A percentile compares a stretch with the other conserved stretches of the same genome.
phyloP scores from a whole-genome alignment of 495 filamentous ascomycete species.

The Elasticomyces elasticus region DNA sequence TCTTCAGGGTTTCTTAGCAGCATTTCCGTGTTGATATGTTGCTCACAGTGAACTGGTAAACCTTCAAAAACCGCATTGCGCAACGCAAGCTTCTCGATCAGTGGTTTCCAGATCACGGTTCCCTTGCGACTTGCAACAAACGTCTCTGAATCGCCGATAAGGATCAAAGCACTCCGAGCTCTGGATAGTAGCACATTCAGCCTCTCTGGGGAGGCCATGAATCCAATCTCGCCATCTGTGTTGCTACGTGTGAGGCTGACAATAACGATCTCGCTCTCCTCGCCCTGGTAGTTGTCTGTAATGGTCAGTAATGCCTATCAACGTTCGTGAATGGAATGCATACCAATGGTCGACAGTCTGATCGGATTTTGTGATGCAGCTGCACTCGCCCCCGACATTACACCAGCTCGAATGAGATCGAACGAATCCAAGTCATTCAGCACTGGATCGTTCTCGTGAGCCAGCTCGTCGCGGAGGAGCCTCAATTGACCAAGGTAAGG shows the following conservation, averaged over 20 bases:
- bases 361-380: conserved; percentile 43
- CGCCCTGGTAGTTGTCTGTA: conserved; percentile 70
- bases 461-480: conserved; percentile 45
- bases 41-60: conserved; percentile 57
- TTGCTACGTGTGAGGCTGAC: conserved; percentile 61
- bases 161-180: conserved; percentile 55
- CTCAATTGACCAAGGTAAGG: conserved; percentile 52
- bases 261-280: conserved; percentile 69
- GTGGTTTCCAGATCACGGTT: conserved; percentile 43
- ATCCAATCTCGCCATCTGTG: conserved; percentile 53
- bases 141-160: conserved; percentile 62
- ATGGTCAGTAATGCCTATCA: background rate
- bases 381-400: conserved; percentile 47
- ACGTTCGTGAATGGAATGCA: conserved; percentile 34
- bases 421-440: conserved; percentile 61
- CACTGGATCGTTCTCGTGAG: conserved; percentile 47
- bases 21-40: conserved; percentile 45
- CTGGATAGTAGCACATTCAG: conserved; percentile 65
- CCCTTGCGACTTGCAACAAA: conserved; percentile 58
- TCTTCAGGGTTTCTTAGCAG: conserved; percentile 40
- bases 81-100: conserved; percentile 49
- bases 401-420: conserved; percentile 57
- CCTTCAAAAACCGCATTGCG: conserved; percentile 55
- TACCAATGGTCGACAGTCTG: conserved; percentile 51
- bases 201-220: conserved; percentile 59